These are phyloP conservation scores for Candolleomyces eurysporus DNA, from an alignment of 768 basidiomycete genomes.

Conservation along the genomic window DNA sequence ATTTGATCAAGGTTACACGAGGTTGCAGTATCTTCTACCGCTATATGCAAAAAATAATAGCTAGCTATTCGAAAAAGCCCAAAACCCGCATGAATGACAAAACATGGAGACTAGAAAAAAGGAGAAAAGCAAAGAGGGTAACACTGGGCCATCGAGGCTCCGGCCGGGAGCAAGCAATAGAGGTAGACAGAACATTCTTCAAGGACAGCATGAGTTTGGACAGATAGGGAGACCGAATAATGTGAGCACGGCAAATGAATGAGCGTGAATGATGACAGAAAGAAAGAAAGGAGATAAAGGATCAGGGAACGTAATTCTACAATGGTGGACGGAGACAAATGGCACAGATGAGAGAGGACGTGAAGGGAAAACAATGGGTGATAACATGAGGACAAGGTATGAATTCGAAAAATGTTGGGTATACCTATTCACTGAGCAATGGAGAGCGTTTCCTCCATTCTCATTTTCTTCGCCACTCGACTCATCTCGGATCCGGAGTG, in stretches of 20 bases:
- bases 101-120: conserved; percentile 1
- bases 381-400: conserved; percentile 1
- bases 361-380: conserved; percentile 11
- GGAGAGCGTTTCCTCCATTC: conserved; percentile 49
- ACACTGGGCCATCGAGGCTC: not conserved
- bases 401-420: not conserved
- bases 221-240: conserved; percentile 7
- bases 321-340: conserved; percentile 22
- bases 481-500: conserved; percentile 45
- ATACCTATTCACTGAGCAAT: conserved; percentile 19
- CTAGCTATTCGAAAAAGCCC: conserved; percentile 9
- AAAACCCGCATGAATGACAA: conserved; percentile 4
- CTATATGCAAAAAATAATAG: conserved; percentile 15
- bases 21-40: conserved; percentile 19
- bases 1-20: conserved; percentile 10
- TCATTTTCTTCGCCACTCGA: conserved; percentile 70
- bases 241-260: conserved; percentile 9
- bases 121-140: conserved; percentile 1
- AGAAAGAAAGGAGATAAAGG: conserved; percentile 15
- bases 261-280: conserved; percentile 19
- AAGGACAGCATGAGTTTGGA: conserved; percentile 2
- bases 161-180: not conserved
- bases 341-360: conserved; percentile 27
- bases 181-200: not conserved
- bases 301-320: conserved; percentile 3